Conservation (phyloP, 2,329 filamentous ascomycete genomes). For the Annulohypoxylon truncatum region DNA sequence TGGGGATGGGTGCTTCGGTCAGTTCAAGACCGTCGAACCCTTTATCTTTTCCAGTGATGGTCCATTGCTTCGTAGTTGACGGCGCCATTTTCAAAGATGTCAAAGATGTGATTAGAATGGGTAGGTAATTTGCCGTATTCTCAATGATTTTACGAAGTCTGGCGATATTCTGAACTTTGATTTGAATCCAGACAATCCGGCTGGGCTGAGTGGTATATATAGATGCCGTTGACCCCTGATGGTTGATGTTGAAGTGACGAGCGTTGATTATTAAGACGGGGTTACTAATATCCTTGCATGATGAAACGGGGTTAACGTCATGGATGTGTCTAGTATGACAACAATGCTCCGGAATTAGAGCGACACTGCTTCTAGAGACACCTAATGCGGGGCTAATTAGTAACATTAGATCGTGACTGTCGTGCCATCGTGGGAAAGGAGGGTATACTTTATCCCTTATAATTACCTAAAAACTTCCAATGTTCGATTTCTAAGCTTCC, state of each 20-base stretch:
- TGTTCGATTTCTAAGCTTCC: not conserved
- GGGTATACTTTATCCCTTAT: not conserved
- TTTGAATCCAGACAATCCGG: not conserved
- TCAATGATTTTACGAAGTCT: not conserved
- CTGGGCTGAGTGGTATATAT: not conserved
- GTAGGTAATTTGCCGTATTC: not conserved
- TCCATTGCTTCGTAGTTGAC: constrained; percentile 67
- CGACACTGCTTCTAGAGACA: not conserved
- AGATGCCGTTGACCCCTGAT: not conserved
- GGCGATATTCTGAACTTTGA: not conserved
- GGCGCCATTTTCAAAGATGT: constrained; percentile 38
- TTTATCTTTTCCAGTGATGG: constrained; percentile 60
- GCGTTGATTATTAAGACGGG: not conserved
- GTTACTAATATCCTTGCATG: not conserved
- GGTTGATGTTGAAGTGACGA: not conserved
- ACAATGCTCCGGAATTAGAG: constrained; percentile 1
- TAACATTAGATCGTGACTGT: too few relatives aligned
- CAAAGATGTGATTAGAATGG: not conserved
- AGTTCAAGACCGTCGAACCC: constrained; percentile 71
- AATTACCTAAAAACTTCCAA: not conserved
- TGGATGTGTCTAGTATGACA: constrained; percentile 7
- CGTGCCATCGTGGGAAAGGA: not conserved
- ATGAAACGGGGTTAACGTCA: constrained; percentile 1
- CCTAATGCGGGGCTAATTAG: not conserved
- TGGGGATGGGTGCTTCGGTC: constrained; percentile 65